Conservation (phyloP, 306 rosid species). For the Quercus engelmannii region DNA sequence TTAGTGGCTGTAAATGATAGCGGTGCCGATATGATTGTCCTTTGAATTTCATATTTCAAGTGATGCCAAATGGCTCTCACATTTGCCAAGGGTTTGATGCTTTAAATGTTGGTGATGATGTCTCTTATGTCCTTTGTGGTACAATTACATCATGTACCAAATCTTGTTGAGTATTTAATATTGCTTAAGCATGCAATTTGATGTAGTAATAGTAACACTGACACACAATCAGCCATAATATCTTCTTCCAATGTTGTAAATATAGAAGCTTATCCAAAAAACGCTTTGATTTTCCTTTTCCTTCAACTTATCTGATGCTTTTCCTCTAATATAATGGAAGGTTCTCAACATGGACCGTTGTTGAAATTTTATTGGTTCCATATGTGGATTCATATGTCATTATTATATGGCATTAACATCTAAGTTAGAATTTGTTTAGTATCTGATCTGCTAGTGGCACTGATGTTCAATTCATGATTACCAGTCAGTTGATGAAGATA, state of each 20-base stretch:
- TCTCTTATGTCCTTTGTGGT: background rate
- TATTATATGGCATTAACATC: background rate
- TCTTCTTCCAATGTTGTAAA: background rate
- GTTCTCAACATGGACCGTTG: background rate
- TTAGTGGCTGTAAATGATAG: background rate
- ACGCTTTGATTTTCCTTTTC: background rate
- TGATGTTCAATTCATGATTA: slow-evolving; percentile 20
- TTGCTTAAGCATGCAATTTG: background rate
- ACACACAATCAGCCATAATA: background rate
- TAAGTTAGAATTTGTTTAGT: background rate
- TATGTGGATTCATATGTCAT: background rate
- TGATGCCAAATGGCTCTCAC: background rate
- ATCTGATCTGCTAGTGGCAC: background rate
- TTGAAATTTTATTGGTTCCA: background rate
- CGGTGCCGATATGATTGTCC: background rate
- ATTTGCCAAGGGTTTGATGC: background rate
- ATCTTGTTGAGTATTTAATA: background rate
- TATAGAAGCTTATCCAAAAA: background rate
- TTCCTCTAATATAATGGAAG: background rate
- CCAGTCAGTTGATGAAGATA: slow-evolving; percentile 69
- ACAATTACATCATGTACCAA: background rate
- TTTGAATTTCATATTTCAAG: background rate
- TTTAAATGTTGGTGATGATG: background rate
- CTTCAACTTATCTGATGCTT: background rate
- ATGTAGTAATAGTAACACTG: background rate